These are phyloP conservation scores for Cercospora sp. DNA, from an alignment of 2,329 filamentous ascomycete species.

Conservation along the genomic window DNA sequence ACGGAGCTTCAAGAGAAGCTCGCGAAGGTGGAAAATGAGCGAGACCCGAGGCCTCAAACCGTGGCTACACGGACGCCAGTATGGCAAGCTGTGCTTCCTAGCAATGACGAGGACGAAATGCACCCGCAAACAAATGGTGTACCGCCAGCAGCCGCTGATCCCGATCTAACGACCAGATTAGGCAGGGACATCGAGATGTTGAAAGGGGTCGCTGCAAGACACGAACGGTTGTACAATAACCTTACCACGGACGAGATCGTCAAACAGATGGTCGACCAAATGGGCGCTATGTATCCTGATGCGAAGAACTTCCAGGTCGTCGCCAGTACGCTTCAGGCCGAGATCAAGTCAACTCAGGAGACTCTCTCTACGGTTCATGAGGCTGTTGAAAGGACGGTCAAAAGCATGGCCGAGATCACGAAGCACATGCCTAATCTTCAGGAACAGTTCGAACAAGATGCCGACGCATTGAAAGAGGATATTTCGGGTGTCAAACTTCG, in stretches of 20 bases:
- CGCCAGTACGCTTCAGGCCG: not conserved
- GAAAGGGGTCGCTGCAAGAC: not conserved
- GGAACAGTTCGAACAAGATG: not conserved
- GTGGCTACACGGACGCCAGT: not conserved
- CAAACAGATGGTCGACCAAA: constrained; percentile 17
- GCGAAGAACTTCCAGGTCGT: constrained; percentile 5
- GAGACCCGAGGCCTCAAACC: not conserved
- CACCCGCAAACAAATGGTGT: not conserved
- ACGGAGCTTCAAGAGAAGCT: not conserved
- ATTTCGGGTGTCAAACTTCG: not conserved
- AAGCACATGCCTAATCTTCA: not conserved
- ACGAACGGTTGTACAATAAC: constrained; percentile 13
- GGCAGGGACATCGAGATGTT: constrained; percentile 7
- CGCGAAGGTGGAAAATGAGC: not conserved
- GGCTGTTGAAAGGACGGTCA: not conserved
- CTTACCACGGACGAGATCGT: constrained; percentile 17
- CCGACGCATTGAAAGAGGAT: not conserved
- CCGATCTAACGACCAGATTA: not conserved
- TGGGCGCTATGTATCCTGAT: constrained; percentile 15
- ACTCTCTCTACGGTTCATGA: not conserved
- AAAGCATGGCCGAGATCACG: not conserved
- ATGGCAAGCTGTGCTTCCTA: constrained; percentile 7
- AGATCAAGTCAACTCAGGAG: not conserved
- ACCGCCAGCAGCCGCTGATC: not conserved
- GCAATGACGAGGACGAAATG: not conserved